Base-by-base conservation (phyloP, 108 stramenopile genomes). In the Pelagomonas calceolata region DNA sequence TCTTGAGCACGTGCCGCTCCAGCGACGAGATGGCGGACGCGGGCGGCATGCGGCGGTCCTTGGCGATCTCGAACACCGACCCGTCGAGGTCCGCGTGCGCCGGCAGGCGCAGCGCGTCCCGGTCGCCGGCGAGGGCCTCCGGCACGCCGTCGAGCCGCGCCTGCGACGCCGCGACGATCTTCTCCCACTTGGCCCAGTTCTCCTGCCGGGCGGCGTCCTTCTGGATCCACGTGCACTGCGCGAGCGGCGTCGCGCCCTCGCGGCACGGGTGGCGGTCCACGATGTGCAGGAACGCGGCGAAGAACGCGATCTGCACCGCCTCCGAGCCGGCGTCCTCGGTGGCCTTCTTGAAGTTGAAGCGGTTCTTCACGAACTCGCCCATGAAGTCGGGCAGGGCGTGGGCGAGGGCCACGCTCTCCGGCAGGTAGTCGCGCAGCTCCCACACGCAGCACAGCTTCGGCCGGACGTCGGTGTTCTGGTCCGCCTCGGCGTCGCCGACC, bases 381-480 rank as follows among this genome's bases (percentile, higher is more conserved):
- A 83, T 90, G 63, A 94, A 79, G 65, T 83, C 87, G 43, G 90
- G 89, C 45, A 94, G 76, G 45, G 86, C 75, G 65, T 87, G 86
- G 66, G 85, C 82, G 1, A 94, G 75, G 72, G 91, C 84, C 44
- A 91, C 79, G 17, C 85, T 84, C 72, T 86, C 88, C 34, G 92
- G 89, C 69, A 91, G 80, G 68, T 81, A 85, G 16, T 91, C 85
- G 74, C 87, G 78, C 83, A 94, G 84, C 76, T 94, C 92, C 77
- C 88, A 89, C 34, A 91, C 86, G 86, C 88, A 87, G 5, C 88
- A 80, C 66, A 90, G 46, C 29, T 87, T 85, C 71, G 91, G 91
- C 83, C 91, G 92, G 63, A 91, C 90, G 88, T 90, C 87, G 66
- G 92, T 86, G n/a, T n/a, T n/a, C n/a, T n/a, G n/a, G 30, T 87